phyloP scores from a whole-genome alignment of 768 basidiomycete genomes.

The Suillus americanus region DNA sequence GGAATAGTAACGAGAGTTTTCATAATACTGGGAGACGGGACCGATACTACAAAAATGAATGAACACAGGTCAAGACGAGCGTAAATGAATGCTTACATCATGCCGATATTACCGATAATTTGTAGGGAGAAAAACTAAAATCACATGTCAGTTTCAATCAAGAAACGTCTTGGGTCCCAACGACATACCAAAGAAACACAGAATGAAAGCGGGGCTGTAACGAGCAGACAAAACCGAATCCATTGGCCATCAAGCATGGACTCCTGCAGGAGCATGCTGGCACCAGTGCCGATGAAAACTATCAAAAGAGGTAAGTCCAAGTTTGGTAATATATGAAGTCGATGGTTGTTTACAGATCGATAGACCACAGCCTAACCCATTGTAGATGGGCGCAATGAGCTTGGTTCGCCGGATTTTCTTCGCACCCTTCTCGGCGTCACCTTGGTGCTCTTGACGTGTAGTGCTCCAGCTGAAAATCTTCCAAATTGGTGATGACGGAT shows the following conservation, averaged over 20 bases:
- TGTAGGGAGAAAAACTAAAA: constrained; percentile 73
- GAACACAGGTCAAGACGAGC: constrained; percentile 6
- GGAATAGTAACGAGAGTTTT: constrained; percentile 84
- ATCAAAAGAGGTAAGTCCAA: constrained; percentile 8
- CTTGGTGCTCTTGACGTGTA: constrained; percentile 34
- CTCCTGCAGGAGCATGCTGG: constrained; percentile 60
- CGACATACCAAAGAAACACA: constrained; percentile 70
- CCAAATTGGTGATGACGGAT: constrained; percentile 14
- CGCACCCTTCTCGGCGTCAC: constrained; percentile 54
- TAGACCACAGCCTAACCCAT: constrained; percentile 66
- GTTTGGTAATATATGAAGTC: background rate
- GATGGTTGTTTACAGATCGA: constrained; percentile 53
- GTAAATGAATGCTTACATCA: constrained; percentile 48
- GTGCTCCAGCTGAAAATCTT: constrained; percentile 45
- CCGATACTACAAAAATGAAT: constrained; percentile 51
- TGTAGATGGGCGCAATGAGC: constrained; percentile 71
- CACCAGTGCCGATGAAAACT: constrained; percentile 73
- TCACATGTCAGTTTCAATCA: background rate
- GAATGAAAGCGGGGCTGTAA: constrained; percentile 67
- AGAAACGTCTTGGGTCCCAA: background rate
- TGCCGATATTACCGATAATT: constrained; percentile 61
- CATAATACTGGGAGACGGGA: constrained; percentile 82
- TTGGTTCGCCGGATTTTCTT: constrained; percentile 46
- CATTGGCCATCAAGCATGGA: constrained; percentile 64
- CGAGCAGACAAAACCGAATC: constrained; percentile 63